Conservation (phyloP, 148 eudicot species). For the Cornus suecica region DNA sequence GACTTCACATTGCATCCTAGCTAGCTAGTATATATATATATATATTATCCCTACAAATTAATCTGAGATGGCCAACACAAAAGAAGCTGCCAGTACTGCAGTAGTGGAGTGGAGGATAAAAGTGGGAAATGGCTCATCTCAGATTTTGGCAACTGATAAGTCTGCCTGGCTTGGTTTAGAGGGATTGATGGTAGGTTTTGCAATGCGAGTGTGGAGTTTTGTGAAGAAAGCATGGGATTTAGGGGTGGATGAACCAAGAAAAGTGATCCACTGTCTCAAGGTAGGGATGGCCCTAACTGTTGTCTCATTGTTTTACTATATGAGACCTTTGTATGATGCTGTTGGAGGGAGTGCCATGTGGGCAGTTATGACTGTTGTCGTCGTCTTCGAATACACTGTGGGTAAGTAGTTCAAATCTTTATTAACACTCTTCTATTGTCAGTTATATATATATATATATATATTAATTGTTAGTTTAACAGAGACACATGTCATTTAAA, state of each 20-base stretch:
- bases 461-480: no score
- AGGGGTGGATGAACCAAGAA: slow-evolving; percentile 67
- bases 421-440: no score
- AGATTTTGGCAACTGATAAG: slow-evolving; percentile 34
- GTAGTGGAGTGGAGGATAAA: slow-evolving; percentile 67
- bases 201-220: slow-evolving; percentile 41
- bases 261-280: slow-evolving; percentile 68
- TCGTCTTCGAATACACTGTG: no score
- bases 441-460: no score
- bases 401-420: no score
- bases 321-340: slow-evolving; percentile 84
- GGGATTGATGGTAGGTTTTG: slow-evolving; percentile 18
- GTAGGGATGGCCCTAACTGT: slow-evolving; percentile 72
- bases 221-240: slow-evolving; percentile 50
- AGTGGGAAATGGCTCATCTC: slow-evolving; percentile 48
- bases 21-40: no score
- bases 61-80: no score
- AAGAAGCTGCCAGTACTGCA: neutral
- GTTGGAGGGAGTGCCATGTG: slow-evolving; percentile 95
- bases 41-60: no score
- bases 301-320: slow-evolving; percentile 76
- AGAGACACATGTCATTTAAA: no score
- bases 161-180: slow-evolving; percentile 19
- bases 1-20: no score
- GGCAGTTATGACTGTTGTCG: no score